Evolutionary conservation across 768 basidiomycete species (phyloP).

Genomic region (Ephemerocybe angulata): DNA sequence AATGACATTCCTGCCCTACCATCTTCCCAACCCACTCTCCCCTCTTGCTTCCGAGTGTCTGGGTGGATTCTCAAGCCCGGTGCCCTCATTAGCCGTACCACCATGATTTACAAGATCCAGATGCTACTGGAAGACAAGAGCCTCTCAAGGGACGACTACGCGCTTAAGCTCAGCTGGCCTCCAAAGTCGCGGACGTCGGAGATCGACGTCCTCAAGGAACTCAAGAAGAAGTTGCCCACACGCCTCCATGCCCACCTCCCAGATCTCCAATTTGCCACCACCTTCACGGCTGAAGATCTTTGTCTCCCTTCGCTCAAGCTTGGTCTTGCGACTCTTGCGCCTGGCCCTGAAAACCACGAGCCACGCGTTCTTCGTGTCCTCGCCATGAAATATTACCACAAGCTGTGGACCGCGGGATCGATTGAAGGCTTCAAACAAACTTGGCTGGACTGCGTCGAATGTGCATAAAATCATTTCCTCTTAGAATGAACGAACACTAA

Average conservation of each 20-base stretch:
- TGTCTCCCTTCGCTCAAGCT: neutral
- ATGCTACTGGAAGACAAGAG: neutral
- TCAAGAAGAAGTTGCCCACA: conserved; percentile 8
- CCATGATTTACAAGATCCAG: neutral
- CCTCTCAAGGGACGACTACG: neutral
- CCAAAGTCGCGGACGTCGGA: neutral
- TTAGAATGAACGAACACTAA: neutral
- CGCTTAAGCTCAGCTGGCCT: conserved; percentile 1
- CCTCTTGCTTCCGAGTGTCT: conserved; percentile 2
- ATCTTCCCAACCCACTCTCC: no score
- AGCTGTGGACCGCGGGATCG: conserved; percentile 19
- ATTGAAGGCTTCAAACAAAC: conserved; percentile 23
- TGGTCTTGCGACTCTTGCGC: neutral
- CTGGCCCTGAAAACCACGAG: neutral
- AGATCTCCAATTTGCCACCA: neutral
- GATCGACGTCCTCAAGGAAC: neutral
- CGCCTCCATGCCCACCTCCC: conserved; percentile 1
- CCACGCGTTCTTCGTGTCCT: conserved; percentile 17
- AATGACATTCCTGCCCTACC: no score
- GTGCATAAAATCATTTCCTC: conserved; percentile 17
- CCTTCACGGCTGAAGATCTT: neutral
- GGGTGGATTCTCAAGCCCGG: neutral
- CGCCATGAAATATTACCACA: conserved; percentile 16
- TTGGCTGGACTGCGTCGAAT: conserved; percentile 29
- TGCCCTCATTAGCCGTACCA: neutral